Conservation (phyloP, 345 rosid genomes). For the Eucalyptus tenuipes region DNA sequence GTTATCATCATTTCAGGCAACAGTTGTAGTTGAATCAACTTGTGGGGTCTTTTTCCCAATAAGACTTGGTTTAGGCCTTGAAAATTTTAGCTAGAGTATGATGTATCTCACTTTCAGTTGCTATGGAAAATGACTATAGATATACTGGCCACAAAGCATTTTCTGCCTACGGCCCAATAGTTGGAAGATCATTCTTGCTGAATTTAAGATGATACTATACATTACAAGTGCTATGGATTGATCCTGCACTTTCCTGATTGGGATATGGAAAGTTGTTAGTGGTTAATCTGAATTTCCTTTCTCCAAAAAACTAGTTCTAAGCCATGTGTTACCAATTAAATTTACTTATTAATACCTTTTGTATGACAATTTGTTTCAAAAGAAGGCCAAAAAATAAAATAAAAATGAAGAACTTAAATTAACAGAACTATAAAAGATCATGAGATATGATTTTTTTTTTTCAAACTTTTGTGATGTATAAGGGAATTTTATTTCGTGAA, state of each 20-base stretch:
- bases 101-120: neutral
- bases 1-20: neutral
- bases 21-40: neutral
- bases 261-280: neutral
- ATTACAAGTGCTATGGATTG: neutral
- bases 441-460: neutral
- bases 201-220: neutral
- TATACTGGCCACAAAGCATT: neutral
- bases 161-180: neutral
- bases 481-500: neutral
- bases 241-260: neutral
- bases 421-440: neutral
- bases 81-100: neutral
- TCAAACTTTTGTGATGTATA: neutral
- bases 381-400: neutral
- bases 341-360: neutral
- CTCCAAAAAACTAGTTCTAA: neutral
- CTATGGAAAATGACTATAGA: neutral
- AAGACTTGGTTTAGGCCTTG: neutral
- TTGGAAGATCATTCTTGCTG: neutral
- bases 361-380: neutral
- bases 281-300: neutral
- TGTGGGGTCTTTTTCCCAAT: neutral
- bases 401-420: neutral
- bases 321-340: neutral